A percentile compares a stretch with the other conserved stretches of the same genome.
phyloP scores from a whole-genome alignment of 2,329 filamentous ascomycete species.

The Sporothrix brasiliensis region DNA sequence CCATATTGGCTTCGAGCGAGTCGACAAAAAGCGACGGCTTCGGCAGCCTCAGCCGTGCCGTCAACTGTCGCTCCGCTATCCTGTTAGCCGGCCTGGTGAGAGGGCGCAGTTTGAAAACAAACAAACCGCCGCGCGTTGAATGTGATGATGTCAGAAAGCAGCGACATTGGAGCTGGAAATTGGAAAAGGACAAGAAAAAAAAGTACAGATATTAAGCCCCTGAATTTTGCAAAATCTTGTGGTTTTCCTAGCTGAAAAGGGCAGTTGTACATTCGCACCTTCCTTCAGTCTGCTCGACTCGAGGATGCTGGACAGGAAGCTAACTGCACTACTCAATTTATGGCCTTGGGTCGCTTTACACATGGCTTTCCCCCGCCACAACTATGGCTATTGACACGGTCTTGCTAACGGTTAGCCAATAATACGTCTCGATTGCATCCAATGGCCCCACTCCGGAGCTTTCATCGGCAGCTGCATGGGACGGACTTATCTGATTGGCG shows the following conservation, averaged over 20 bases:
- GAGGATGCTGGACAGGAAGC: too few species aligned
- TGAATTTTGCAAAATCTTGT: background rate
- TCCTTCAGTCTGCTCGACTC: background rate
- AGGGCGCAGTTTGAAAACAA: background rate
- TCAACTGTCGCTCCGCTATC: background rate
- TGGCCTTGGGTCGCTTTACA: too few species aligned
- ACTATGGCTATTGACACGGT: slow-evolving; percentile 4
- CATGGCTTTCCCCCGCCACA: background rate
- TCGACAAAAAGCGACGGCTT: background rate
- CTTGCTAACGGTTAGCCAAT: background rate
- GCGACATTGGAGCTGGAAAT: background rate
- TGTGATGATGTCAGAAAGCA: too few species aligned
- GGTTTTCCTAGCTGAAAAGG: background rate
- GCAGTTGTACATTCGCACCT: slow-evolving; percentile 5
- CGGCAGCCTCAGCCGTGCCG: background rate
- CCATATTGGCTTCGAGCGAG: slow-evolving; percentile 8
- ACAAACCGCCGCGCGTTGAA: too few species aligned
- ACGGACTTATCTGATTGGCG: slow-evolving; percentile 21
- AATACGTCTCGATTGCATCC: background rate
- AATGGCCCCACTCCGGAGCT: background rate
- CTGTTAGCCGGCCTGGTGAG: background rate
- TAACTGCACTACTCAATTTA: too few species aligned
- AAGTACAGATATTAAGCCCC: background rate
- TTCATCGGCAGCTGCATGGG: background rate
- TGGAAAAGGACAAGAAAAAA: background rate